These are phyloP conservation scores for Schizochytrium sp. DNA, from an alignment of 108 stramenopile genomes.

Conservation along the genomic window DNA sequence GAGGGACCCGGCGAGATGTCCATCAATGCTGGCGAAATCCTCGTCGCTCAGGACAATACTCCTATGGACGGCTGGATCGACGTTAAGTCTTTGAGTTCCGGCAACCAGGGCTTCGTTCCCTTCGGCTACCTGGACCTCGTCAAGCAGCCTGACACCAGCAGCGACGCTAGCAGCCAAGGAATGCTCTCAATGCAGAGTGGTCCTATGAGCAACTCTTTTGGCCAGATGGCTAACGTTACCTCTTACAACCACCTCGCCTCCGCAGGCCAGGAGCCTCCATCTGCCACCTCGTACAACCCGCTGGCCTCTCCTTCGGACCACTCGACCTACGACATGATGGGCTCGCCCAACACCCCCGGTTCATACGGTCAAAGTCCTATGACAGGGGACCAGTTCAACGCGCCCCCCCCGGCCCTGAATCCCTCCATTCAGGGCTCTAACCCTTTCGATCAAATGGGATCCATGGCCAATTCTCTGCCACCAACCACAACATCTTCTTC, in stretches of 20 bases:
- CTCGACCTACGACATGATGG: background rate
- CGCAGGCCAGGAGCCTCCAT: background rate
- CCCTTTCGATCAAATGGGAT: background rate
- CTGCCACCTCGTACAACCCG: background rate
- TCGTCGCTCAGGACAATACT: slow-evolving; percentile 52
- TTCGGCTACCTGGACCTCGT: slow-evolving; percentile 1
- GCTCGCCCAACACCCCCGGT: background rate
- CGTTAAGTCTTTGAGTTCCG: slow-evolving; percentile 6
- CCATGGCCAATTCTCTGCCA: background rate
- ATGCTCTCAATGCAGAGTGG: background rate
- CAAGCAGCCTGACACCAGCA: background rate
- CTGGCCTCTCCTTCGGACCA: background rate
- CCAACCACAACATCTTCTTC: background rate
- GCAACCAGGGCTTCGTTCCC: slow-evolving; percentile 41
- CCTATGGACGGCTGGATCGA: slow-evolving; percentile 40
- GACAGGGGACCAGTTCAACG: slow-evolving; percentile 42
- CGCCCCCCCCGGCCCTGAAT: slow-evolving; percentile 3
- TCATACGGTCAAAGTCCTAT: background rate
- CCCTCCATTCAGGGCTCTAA: background rate
- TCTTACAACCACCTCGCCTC: background rate
- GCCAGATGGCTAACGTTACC: background rate
- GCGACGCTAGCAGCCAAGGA: background rate
- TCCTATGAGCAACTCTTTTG: background rate
- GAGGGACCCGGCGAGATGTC: slow-evolving; percentile 48
- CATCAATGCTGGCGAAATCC: background rate